A percentile compares a stretch with the other conserved stretches of the same genome.
Conservation (phyloP, 805 yeast genomes). For the Wickerhamiella sergipiensis region DNA sequence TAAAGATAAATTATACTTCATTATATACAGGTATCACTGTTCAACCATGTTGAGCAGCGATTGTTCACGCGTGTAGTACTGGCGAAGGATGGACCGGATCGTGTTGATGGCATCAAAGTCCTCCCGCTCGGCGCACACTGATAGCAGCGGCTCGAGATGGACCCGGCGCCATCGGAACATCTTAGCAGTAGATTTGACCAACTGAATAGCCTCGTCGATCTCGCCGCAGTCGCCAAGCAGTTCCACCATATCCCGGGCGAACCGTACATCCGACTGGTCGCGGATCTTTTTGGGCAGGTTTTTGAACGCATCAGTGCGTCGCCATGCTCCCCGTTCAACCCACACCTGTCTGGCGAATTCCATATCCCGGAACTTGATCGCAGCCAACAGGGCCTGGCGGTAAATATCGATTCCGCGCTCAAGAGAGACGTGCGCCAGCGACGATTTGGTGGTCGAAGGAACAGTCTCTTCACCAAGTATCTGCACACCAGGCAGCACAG, state of each 20-base stretch:
- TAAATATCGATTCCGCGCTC: constrained; percentile 37
- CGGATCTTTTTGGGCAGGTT: constrained; percentile 26
- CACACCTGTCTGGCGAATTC: constrained; percentile 54
- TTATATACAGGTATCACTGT: not conserved
- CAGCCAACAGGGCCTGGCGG: constrained; percentile 51
- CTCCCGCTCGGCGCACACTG: constrained; percentile 32
- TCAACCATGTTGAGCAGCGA: not conserved
- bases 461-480: not conserved
- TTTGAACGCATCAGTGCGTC: constrained; percentile 44
- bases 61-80: constrained; percentile 3
- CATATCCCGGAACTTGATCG: constrained; percentile 39
- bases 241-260: constrained; percentile 60
- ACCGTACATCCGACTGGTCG: constrained; percentile 42
- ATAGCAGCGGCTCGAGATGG: constrained; percentile 31
- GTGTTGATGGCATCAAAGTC: constrained; percentile 21
- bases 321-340: constrained; percentile 64
- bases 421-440: constrained; percentile 1
- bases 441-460: not conserved
- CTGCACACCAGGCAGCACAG: not conserved
- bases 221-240: constrained; percentile 42
- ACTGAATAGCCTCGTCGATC: constrained; percentile 54
- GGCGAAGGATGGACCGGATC: constrained; percentile 4
- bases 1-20: not conserved
- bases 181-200: constrained; percentile 51
- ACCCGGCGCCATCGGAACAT: constrained; percentile 56